Conservation (phyloP, 345 rosid genomes). For the Mangifera indica region DNA sequence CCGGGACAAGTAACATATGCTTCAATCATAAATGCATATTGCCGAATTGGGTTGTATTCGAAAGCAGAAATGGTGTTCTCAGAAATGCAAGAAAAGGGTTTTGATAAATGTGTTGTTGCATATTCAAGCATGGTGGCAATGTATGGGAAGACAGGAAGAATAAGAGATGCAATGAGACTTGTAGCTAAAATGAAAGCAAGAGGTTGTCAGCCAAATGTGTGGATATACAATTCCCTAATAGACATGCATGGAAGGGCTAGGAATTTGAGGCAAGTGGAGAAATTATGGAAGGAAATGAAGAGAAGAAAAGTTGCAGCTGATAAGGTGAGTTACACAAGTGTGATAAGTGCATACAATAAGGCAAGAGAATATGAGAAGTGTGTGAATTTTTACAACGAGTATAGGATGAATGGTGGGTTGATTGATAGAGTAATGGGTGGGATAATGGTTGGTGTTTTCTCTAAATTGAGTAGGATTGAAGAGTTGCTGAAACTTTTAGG, state of each 20-base stretch:
- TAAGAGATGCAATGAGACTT: conserved; percentile 63
- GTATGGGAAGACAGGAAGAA: conserved; percentile 70
- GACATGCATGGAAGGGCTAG: conserved; percentile 80
- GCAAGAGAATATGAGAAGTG: conserved; percentile 60
- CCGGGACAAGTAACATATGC: conserved; percentile 95
- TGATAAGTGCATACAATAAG: conserved; percentile 66
- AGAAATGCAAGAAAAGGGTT: conserved; percentile 73
- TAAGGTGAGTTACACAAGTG: conserved; percentile 72
- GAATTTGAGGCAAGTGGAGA: conserved; percentile 67
- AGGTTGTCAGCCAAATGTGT: conserved; percentile 74
- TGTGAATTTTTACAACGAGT: conserved; percentile 57
- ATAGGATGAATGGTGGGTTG: conserved; percentile 50
- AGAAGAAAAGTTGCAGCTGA: conserved; percentile 68
- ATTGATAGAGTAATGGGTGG: conserved; percentile 78
- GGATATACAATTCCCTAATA: conserved; percentile 77
- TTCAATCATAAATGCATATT: conserved; percentile 63
- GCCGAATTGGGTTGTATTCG: conserved; percentile 46
- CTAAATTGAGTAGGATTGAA: conserved; percentile 60
- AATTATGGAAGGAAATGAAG: conserved; percentile 84
- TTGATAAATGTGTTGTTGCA: conserved; percentile 74
- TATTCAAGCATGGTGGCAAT: conserved; percentile 73
- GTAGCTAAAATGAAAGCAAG: conserved; percentile 75
- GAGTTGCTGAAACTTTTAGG: conserved; percentile 69
- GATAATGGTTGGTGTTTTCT: conserved; percentile 80
- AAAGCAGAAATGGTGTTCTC: conserved; percentile 60